phyloP scores from a whole-genome alignment of 139 green algal genomes.

The Deuterostichococcus epilithicus region DNA sequence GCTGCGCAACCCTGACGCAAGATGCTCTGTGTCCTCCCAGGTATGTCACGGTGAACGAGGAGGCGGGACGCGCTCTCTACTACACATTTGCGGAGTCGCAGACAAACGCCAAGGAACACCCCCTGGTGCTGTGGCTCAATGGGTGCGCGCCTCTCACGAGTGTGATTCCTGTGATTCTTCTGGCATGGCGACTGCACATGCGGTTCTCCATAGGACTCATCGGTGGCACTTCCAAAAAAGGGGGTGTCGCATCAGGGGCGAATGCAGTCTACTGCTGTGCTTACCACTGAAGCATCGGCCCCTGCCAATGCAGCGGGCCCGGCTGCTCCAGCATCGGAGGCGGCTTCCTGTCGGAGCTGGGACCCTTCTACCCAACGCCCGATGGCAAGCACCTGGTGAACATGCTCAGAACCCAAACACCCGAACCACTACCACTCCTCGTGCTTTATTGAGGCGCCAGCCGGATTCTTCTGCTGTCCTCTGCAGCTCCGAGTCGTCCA shows the following conservation, averaged over 20 bases:
- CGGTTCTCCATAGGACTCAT: too few relatives aligned
- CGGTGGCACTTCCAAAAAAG: background rate
- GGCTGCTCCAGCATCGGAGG: slow-evolving; percentile 79
- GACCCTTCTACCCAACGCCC: slow-evolving; percentile 65
- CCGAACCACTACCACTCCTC: too few relatives aligned
- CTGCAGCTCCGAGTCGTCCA: too few relatives aligned
- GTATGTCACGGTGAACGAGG: slow-evolving; percentile 77
- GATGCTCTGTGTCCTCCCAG: background rate
- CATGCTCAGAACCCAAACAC: background rate
- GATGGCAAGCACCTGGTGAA: slow-evolving; percentile 33
- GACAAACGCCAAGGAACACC: slow-evolving; percentile 11
- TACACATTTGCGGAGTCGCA: slow-evolving; percentile 59
- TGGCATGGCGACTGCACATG: too few relatives aligned
- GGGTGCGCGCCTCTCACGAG: background rate
- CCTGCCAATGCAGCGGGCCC: slow-evolving; percentile 51
- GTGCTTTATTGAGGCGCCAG: too few relatives aligned
- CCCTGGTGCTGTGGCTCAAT: slow-evolving; percentile 79
- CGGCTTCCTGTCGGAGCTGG: slow-evolving; percentile 81
- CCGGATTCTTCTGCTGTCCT: too few relatives aligned
- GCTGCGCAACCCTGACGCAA: too few relatives aligned
- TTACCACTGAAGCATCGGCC: background rate
- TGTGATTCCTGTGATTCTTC: background rate
- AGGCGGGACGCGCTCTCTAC: slow-evolving; percentile 63
- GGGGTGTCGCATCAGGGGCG: background rate
- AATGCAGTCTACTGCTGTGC: background rate